These are phyloP conservation scores for Acacia acuminata DNA, from an alignment of 306 rosid genomes.

Conservation along the genomic window DNA sequence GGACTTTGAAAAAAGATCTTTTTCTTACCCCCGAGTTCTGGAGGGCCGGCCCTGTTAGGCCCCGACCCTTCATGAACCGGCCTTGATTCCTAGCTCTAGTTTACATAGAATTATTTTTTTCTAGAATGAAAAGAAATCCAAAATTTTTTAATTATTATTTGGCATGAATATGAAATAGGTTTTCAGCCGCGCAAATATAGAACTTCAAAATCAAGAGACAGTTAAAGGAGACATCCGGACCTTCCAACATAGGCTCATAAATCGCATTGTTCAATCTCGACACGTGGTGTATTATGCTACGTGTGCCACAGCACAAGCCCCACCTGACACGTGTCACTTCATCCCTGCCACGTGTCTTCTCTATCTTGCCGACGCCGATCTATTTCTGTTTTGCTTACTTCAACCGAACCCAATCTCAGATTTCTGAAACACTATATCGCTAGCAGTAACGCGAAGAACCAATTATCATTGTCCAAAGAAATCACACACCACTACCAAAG, in stretches of 20 bases:
- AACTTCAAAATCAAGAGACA: too few relatives aligned
- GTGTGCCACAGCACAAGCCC: slow-evolving; percentile 17
- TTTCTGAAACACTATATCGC: neutral
- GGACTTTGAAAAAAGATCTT: too few relatives aligned
- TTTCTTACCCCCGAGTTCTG: too few relatives aligned
- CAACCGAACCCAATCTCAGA: neutral
- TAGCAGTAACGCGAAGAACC: too few relatives aligned
- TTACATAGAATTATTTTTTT: too few relatives aligned
- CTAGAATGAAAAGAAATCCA: too few relatives aligned
- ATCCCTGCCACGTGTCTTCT: slow-evolving; percentile 20
- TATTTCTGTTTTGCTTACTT: neutral
- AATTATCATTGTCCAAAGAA: neutral
- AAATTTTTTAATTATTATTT: too few relatives aligned
- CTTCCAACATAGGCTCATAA: neutral
- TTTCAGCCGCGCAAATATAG: neutral
- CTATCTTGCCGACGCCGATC: neutral
- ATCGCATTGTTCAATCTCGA: neutral
- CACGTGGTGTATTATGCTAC: slow-evolving; percentile 25
- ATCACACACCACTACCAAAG: neutral
- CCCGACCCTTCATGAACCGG: too few relatives aligned
- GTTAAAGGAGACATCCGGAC: neutral
- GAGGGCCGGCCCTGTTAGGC: too few relatives aligned
- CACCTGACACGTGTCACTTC: slow-evolving; percentile 5
- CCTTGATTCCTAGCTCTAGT: too few relatives aligned
- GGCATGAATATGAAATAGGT: too few relatives aligned